Evolutionary conservation across 805 yeast species (phyloP).

Genomic region (Saturnispora bothae): DNA sequence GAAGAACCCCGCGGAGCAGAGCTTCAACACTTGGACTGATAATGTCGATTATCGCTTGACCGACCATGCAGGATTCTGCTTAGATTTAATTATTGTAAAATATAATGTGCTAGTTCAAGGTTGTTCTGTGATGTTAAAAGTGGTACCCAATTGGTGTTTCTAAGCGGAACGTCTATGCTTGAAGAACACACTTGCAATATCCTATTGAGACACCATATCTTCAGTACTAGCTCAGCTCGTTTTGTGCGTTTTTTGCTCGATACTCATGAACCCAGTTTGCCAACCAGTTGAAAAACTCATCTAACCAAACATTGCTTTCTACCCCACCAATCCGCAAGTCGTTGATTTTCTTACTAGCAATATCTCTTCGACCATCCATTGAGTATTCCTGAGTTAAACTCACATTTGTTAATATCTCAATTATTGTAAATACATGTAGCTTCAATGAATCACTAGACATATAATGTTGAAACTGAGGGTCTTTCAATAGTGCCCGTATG

Average conservation of each 20-base stretch:
- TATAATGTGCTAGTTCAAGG: no score
- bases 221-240: conserved; percentile 6
- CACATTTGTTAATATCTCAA: conserved; percentile 38
- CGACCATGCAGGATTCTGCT: no score
- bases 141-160: no score
- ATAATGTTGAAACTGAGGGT: conserved; percentile 34
- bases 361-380: conserved; percentile 43
- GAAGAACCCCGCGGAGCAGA: no score
- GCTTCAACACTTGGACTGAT: no score
- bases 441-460: conserved; percentile 45
- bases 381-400: conserved; percentile 38
- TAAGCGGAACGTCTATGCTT: no score
- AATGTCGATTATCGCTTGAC: no score
- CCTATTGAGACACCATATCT: no score
- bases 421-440: conserved; percentile 41
- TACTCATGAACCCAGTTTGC: conserved; percentile 9
- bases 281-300: conserved; percentile 39
- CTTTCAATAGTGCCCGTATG: conserved; percentile 30
- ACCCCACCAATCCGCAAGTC: conserved; percentile 53
- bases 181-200: no score
- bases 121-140: no score
- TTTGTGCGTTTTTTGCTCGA: conserved; percentile 1
- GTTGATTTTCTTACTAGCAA: conserved; percentile 51
- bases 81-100: no score
- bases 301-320: conserved; percentile 58